A percentile compares a stretch with the other conserved stretches of the same genome.
These are phyloP conservation scores for Beta macrorhiza DNA, from an alignment of 179 eudicot genomes.

Conservation along the genomic window DNA sequence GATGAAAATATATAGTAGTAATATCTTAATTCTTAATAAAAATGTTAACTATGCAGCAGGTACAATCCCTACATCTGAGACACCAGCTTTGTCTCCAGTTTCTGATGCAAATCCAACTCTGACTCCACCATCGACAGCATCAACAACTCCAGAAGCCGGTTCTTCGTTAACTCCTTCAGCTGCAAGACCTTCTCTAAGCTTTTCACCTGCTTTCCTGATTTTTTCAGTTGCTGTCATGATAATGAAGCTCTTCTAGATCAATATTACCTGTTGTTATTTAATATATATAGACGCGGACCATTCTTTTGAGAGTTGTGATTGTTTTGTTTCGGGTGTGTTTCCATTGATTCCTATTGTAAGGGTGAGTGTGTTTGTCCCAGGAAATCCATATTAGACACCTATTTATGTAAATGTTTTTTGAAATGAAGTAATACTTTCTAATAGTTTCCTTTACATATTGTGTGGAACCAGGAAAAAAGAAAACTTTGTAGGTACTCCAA, in stretches of 20 bases:
- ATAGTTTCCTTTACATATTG: neutral
- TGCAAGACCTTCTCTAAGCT: conserved; percentile 25
- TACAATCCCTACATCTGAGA: conserved; percentile 27
- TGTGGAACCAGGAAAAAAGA: neutral
- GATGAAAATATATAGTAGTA: neutral
- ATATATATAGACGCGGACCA: conserved; percentile 27
- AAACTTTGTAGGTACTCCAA: neutral
- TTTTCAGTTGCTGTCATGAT: conserved; percentile 25
- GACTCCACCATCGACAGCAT: conserved; percentile 32
- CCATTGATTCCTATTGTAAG: neutral
- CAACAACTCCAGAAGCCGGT: conserved; percentile 25
- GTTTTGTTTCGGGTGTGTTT: conserved; percentile 1
- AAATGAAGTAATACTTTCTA: neutral
- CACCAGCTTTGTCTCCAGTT: conserved; percentile 32
- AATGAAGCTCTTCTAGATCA: conserved; percentile 26
- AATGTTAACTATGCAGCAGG: conserved; percentile 14
- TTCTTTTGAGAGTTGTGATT: conserved; percentile 26
- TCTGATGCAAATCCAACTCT: conserved; percentile 29
- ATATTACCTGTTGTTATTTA: neutral
- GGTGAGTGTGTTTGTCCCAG: conserved; percentile 11
- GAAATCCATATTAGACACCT: neutral
- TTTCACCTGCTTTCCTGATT: conserved; percentile 28
- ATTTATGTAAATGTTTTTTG: conserved; percentile 20
- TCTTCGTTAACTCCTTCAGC: conserved; percentile 29
- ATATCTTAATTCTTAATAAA: too few species aligned